Percentiles rank a stretch among this genome's conserved stretches.
phyloP scores from a whole-genome alignment of 495 filamentous ascomycete species.

The Penicillium manginii region DNA sequence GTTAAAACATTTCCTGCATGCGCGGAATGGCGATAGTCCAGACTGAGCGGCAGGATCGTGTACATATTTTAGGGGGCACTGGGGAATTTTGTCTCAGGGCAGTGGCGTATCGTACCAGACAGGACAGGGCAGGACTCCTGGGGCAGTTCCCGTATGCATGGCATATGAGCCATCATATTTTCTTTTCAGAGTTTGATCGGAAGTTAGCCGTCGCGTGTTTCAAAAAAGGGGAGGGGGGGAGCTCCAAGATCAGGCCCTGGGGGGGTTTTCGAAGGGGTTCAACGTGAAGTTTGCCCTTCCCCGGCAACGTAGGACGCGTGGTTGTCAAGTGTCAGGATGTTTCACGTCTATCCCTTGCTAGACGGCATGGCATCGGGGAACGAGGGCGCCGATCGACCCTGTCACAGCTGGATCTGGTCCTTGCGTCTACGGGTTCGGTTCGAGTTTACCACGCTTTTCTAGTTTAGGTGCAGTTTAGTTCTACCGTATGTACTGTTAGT shows the following conservation, averaged over 20 bases:
- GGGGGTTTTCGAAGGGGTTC: neutral
- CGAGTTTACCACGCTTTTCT: too few species aligned
- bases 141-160: slow-evolving; percentile 22
- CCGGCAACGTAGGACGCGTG: slow-evolving; percentile 16
- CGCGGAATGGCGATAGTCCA: slow-evolving; percentile 21
- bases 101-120: slow-evolving; percentile 6
- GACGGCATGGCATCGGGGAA: slow-evolving; percentile 23
- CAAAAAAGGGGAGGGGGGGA: neutral
- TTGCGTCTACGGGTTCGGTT: slow-evolving; percentile 3
- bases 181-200: neutral
- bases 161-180: slow-evolving; percentile 36
- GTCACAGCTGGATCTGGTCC: slow-evolving; percentile 24
- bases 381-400: slow-evolving; percentile 24
- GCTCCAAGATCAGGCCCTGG: neutral
- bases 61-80: slow-evolving; percentile 20
- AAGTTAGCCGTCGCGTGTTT: slow-evolving; percentile 3
- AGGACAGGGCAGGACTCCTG: too few species aligned
- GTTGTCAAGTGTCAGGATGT: slow-evolving; percentile 23
- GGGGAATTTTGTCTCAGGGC: slow-evolving; percentile 20
- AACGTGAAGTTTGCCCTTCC: neutral
- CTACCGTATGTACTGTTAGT: too few species aligned
- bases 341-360: slow-evolving; percentile 29
- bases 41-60: slow-evolving; percentile 5
- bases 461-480: too few species aligned
- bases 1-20: slow-evolving; percentile 7